A percentile compares a stretch with the other conserved stretches of the same genome.
phyloP scores from a whole-genome alignment of 805 yeast genomes.

The Lipomyces yamadae region DNA sequence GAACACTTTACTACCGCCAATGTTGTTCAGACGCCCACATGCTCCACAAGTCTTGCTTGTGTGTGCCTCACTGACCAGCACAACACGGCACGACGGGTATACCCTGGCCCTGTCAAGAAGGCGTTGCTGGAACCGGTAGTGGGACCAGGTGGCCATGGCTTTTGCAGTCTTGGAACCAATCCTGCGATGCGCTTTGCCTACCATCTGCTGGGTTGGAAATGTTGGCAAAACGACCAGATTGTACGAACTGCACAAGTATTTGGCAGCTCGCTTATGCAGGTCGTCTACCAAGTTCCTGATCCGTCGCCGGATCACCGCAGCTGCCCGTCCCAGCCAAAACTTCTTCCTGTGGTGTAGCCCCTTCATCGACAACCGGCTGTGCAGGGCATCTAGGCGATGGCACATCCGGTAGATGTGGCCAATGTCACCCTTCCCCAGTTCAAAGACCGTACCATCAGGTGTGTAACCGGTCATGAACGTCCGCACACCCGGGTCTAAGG shows the following conservation, averaged over 20 bases:
- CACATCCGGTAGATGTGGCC: background rate
- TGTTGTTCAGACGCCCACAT: background rate
- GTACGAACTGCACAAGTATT: background rate
- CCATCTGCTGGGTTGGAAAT: background rate
- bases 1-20: background rate
- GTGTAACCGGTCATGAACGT: background rate
- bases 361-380: background rate
- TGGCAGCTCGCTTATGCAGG: background rate
- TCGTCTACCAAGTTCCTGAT: background rate
- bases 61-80: background rate
- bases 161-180: background rate
- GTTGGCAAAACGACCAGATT: background rate
- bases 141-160: background rate
- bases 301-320: background rate
- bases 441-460: background rate
- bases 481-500: background rate
- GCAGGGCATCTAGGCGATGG: background rate
- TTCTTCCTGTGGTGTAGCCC: background rate
- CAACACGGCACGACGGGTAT: too few species aligned
- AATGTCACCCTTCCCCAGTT: background rate
- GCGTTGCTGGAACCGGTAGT: background rate
- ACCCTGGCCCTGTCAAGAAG: background rate
- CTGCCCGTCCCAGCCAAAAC: background rate
- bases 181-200: background rate
- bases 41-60: background rate